Conservation (phyloP, 805 yeast species). For the Zygoascus biomembranicola region DNA sequence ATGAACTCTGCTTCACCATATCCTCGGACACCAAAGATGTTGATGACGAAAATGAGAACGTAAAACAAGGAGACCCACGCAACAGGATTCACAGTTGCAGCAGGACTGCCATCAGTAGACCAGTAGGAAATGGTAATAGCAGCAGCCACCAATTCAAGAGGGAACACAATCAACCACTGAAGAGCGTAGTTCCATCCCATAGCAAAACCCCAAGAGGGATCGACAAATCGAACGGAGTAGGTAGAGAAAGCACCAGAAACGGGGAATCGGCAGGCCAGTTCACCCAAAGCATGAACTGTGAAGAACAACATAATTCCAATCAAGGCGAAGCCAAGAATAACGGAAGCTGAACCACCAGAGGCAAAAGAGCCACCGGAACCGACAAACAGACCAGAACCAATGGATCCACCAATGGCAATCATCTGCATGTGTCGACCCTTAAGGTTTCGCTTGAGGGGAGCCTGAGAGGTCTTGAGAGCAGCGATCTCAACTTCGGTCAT, state of each 20-base stretch:
- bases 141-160: slow-evolving; percentile 55
- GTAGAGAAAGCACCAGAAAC: slow-evolving; percentile 50
- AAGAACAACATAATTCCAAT: slow-evolving; percentile 59
- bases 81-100: slow-evolving; percentile 44
- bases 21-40: slow-evolving; percentile 44
- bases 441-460: slow-evolving; percentile 45
- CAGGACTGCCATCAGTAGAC: slow-evolving; percentile 41
- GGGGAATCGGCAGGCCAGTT: slow-evolving; percentile 56
- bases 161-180: slow-evolving; percentile 53
- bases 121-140: slow-evolving; percentile 47
- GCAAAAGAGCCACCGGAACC: slow-evolving; percentile 43
- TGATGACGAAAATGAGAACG: slow-evolving; percentile 37
- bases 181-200: slow-evolving; percentile 62
- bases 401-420: slow-evolving; percentile 79
- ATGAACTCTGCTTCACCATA: slow-evolving; percentile 57
- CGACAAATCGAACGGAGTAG: slow-evolving; percentile 50
- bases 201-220: slow-evolving; percentile 57
- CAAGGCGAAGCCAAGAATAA: slow-evolving; percentile 50
- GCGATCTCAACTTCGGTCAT: slow-evolving; percentile 29
- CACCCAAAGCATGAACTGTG: slow-evolving; percentile 62
- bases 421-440: slow-evolving; percentile 37
- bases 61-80: slow-evolving; percentile 48
- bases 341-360: slow-evolving; percentile 45
- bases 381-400: slow-evolving; percentile 66
- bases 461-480: slow-evolving; percentile 37